Evolutionary conservation across 1,284 basidiomycete genomes (phyloP), one percentile per base, ranked within the genome.

Genomic region (Dichomitus squalens): DNA sequence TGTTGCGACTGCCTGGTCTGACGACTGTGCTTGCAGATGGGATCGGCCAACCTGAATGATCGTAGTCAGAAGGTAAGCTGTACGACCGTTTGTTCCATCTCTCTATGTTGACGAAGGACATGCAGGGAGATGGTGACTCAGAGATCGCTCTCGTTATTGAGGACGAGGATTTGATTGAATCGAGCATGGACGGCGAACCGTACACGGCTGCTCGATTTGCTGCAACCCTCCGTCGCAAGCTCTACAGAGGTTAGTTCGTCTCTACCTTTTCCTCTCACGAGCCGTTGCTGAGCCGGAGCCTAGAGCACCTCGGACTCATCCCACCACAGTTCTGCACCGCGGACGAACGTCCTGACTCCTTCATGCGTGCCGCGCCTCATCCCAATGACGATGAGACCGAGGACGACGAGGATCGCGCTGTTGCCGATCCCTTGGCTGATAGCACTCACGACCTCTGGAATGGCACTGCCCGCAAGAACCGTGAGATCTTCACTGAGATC

Each of bases 141-240:
- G 95, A 98, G 74, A 96, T 97, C 64, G 92, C 92, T 1, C 75
- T 96, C 6, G 86, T 97, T 16, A 88, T 96, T 25, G 94, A 97
- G 73, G 95, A 98, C 68, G 76, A 80, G 2, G 93, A 96, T 53
- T 77, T 86, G 76, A 79, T 98, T 51, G 80, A 85, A 52, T 84
- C 87, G 7, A 80, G 70, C 4, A 96, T 97, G 95, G 78, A 93
- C 65, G 93, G 93, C 2, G 73, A 85, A 62, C 79, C 83, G 23
- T 90, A 85, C 72, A 74, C 78, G 70, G 93, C 84, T 0, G 73
- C 81, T 33, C 85, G 88, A 33, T 95, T 94, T 66, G 93, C 93
- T 1, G 79, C 91, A 3, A 81, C 87, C 0, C 79, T 95, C 31
- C 84, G 93, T 44, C 82, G 93, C 49, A 85, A 87, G 68, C 79